A percentile compares a stretch with the other conserved stretches of the same genome.
Conservation (phyloP, 1,284 basidiomycete genomes). For the Austroboletus sp. region DNA sequence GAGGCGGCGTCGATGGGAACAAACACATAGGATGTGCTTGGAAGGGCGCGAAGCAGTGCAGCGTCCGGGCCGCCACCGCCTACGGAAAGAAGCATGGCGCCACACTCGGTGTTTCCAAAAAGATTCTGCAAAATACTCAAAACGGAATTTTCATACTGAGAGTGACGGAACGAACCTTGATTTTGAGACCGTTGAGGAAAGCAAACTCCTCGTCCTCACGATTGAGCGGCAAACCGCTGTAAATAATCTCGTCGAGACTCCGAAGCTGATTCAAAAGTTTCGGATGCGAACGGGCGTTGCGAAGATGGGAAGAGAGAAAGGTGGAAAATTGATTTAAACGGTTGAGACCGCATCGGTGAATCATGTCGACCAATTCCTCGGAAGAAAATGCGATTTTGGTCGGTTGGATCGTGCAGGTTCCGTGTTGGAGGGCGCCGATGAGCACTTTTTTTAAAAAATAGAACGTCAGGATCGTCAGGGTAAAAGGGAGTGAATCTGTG, state of each 20-base stretch:
- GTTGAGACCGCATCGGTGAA: slow-evolving; percentile 57
- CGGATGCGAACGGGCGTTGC: slow-evolving; percentile 52
- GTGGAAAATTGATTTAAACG: slow-evolving; percentile 65
- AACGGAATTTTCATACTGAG: background rate
- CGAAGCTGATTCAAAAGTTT: slow-evolving; percentile 53
- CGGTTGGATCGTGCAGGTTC: slow-evolving; percentile 63
- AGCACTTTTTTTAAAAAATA: slow-evolving; percentile 39
- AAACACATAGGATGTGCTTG: slow-evolving; percentile 54
- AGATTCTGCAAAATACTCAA: slow-evolving; percentile 43
- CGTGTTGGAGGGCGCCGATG: slow-evolving; percentile 61
- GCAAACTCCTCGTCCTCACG: slow-evolving; percentile 64
- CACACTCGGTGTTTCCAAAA: slow-evolving; percentile 68
- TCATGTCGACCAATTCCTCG: slow-evolving; percentile 66
- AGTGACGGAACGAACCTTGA: slow-evolving; percentile 41
- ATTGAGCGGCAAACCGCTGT: slow-evolving; percentile 54
- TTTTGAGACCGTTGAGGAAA: slow-evolving; percentile 47
- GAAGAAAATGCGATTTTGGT: slow-evolving; percentile 57
- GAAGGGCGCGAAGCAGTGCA: slow-evolving; percentile 47
- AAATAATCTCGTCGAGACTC: slow-evolving; percentile 54
- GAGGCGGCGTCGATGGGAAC: slow-evolving; percentile 41
- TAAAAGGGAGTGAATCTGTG: slow-evolving; percentile 13
- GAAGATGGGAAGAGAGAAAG: slow-evolving; percentile 57
- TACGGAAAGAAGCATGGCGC: slow-evolving; percentile 54
- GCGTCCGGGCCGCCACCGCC: slow-evolving; percentile 42
- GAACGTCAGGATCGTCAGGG: slow-evolving; percentile 22